Evolutionary conservation across 192 early-diverging fungal genomes (phyloP), one percentile per base, ranked within the genome.

Genomic region (Cladochytrium replicatum): DNA sequence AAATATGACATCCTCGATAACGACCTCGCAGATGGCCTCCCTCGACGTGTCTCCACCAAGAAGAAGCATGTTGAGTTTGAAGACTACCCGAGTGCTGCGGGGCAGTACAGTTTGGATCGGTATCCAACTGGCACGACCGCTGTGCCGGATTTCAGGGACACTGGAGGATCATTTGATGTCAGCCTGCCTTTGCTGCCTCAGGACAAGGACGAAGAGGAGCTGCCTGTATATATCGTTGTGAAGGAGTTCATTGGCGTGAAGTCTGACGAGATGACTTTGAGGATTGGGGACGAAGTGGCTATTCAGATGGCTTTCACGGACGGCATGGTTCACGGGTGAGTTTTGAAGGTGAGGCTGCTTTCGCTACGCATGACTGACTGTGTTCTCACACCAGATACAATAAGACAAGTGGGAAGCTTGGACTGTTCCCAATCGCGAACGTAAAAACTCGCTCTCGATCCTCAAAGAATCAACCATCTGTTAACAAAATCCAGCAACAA

Each of bases 261-360:
- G 25, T 21, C 30, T 41, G 60, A 62, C 26, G 54, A 62, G 8
- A 44, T 62, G 60, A 15, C 21, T 32, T 27, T 62, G 29, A 6
- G 29, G 4, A 41, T 51, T 26, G 60, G 54, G 2, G 60, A 62
- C 23, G 26, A 28, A 9, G 50, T 62, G 31, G 57, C 55, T 9
- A 34, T 58, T 9, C 53, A 47, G 11, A 55, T 62, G 60, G 59
- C 45, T 15, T 62, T 62, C 34, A 62, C 55, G 9, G 60, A 62
- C 30, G 60, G 60, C 29, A 25, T 22, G 54, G 40, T 30, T 29
- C 55, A 58, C 19, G 60, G 34, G 34, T 37, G 34, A 37, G 34
- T 37, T 13, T 37, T n/a, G n/a, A n/a, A n/a, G n/a, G n/a, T n/a
- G n/a, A n/a, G n/a, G n/a, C n/a, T n/a, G n/a, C n/a, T n/a, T 37